Percentiles rank a stretch among this genome's conserved stretches.
Evolutionary conservation across 805 yeast genomes (phyloP).

Genomic region (Geotrichum ghanense): DNA sequence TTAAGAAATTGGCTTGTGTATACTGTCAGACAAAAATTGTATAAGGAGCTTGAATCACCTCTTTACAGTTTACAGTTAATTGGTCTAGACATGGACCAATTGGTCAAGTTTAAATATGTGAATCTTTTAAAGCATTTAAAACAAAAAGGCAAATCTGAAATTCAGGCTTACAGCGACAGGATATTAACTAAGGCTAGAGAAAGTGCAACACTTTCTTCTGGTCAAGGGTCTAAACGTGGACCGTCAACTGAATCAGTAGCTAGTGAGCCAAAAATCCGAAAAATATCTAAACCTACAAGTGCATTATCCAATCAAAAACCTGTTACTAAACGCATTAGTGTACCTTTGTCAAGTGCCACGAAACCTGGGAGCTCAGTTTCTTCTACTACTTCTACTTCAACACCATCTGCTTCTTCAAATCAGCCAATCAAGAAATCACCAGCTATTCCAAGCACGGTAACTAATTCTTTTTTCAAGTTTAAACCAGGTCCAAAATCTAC

Average conservation of each 20-base stretch:
- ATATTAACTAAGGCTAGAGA: not conserved
- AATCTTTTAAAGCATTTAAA: not conserved
- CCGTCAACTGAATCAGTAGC: too few species aligned
- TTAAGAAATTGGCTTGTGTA: not conserved
- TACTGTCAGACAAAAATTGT: not conserved
- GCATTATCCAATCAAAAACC: too few species aligned
- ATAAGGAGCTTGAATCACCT: not conserved
- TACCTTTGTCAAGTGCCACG: too few species aligned
- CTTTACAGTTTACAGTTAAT: not conserved
- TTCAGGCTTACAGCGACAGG: not conserved
- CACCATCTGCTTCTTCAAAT: not conserved
- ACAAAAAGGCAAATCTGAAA: not conserved
- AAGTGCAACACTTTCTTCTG: not conserved
- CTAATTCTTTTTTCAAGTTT: not conserved
- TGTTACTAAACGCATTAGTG: too few species aligned
- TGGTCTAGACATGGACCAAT: not conserved
- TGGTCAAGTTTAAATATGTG: not conserved
- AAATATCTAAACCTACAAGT: too few species aligned
- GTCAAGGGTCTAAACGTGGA: not conserved
- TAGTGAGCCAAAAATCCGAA: too few species aligned
- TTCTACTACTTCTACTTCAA: not conserved
- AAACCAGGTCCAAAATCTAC: not conserved
- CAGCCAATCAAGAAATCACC: not conserved
- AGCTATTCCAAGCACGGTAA: not conserved
- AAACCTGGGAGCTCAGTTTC: too few species aligned